Base-by-base conservation (phyloP, 352 stramenopile species). In the Phytopythium oedochilum region DNA sequence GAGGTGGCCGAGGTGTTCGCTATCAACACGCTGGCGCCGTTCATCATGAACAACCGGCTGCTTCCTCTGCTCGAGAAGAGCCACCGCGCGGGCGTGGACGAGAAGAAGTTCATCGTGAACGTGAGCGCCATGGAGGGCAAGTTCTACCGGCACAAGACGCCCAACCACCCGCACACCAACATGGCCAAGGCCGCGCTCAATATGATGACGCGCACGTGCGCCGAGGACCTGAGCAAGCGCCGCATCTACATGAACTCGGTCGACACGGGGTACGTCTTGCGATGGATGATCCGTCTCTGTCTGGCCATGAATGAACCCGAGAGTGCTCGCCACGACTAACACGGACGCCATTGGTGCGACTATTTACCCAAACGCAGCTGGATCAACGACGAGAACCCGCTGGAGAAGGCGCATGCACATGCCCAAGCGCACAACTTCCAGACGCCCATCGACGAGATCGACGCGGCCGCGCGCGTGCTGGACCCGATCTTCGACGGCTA, bases 361-460 rank as follows among this genome's bases (percentile, higher is more conserved):
- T n/a, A n/a, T n/a, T n/a, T n/a, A n/a, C n/a, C n/a, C n/a, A n/a
- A n/a, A n/a, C n/a, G 38, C 55, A 90, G 84, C 59, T 99, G 96
- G 96, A 98, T 99, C 74, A 99, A 99, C 72, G 95, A 98, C 71
- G 96, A 99, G 66, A 98, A 98, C 77, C 96, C 96, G 38, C 63
- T 98, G 31, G 83, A 97, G 53, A 96, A 96, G 68, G 95, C 96
- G 6, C 89, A 92, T 48, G 93, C 94, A 36, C 94, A 97, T 59
- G 92, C 92, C 0, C 61, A 88, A 49, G 86, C 70, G 14, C 96
- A 97, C 71, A 75, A 97, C 51, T 99, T 99, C 74, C 95, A 95
- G 80, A 99, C 96, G 28, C 96, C 96, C 8, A 98, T 99, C 61
- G 96, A 99, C 74, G 96, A 99, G 75, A 88, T 98, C 43, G 96